Percentiles rank a stretch among this genome's conserved stretches.
These are phyloP conservation scores for Verbascum thapsus DNA, from an alignment of 257 asterid species.

Conservation along the genomic window DNA sequence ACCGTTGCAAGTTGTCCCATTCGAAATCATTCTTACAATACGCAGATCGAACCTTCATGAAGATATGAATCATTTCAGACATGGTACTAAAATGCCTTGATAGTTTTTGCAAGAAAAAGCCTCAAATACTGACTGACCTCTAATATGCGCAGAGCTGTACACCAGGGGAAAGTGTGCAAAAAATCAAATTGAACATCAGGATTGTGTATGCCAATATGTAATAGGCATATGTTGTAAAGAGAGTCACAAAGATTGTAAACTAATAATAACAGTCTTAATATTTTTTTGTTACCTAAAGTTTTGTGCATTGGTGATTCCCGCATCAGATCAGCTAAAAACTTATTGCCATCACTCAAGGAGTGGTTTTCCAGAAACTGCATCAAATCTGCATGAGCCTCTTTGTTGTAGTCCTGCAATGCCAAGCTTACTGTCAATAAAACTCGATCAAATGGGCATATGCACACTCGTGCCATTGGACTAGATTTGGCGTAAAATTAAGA, in stretches of 20 bases:
- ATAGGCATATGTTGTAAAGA: neutral
- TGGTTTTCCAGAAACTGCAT: conserved; percentile 62
- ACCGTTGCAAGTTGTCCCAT: conserved; percentile 80
- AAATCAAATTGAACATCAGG: conserved; percentile 7
- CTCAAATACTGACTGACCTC: conserved; percentile 60
- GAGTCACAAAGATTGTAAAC: neutral
- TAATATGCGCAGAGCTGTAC: conserved; percentile 75
- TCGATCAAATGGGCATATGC: no score
- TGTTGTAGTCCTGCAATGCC: conserved; percentile 77
- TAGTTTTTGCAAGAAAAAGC: neutral
- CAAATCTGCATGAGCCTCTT: conserved; percentile 72
- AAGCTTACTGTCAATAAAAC: conserved; percentile 26
- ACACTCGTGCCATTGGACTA: no score
- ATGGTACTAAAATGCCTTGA: no score
- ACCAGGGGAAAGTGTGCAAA: neutral
- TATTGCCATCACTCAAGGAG: conserved; percentile 69
- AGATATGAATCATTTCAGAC: neutral
- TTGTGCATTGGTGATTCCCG: conserved; percentile 76
- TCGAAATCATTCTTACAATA: conserved; percentile 81
- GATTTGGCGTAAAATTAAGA: no score
- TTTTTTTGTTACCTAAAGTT: conserved; percentile 62
- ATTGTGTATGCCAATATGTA: neutral
- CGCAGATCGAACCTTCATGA: conserved; percentile 77
- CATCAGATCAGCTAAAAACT: conserved; percentile 77
- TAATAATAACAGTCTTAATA: no score